A percentile compares a stretch with the other conserved stretches of the same genome.
phyloP scores from a whole-genome alignment of 2,329 filamentous ascomycete genomes.

The Ophiostoma quercus region DNA sequence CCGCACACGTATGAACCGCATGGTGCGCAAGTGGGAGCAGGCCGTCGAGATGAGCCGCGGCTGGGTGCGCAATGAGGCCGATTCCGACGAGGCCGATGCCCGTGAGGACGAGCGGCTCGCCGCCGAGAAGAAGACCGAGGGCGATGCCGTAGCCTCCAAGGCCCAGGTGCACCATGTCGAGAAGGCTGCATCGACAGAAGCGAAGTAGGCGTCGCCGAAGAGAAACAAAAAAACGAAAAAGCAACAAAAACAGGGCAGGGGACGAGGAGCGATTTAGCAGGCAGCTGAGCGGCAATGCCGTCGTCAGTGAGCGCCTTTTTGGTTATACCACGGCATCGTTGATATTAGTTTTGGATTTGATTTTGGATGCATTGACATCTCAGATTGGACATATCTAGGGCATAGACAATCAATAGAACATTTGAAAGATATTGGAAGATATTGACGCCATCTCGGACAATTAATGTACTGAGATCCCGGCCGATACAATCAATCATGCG shows the following conservation, averaged over 20 bases:
- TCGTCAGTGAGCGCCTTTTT: not conserved
- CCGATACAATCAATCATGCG: not conserved
- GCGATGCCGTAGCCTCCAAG: not conserved
- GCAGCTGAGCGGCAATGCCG: not conserved
- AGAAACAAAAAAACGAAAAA: not conserved
- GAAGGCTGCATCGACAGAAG: not conserved
- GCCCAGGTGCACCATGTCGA: slow-evolving; percentile 10
- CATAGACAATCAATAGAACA: not conserved
- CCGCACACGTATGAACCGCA: slow-evolving; percentile 37
- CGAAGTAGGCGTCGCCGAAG: not conserved
- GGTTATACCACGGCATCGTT: not conserved
- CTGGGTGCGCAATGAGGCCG: slow-evolving; percentile 40
- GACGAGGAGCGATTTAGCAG: not conserved
- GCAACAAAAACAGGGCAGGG: not conserved
- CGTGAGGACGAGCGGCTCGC: slow-evolving; percentile 8
- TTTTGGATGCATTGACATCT: not conserved
- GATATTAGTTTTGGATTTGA: not conserved
- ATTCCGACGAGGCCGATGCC: slow-evolving; percentile 18
- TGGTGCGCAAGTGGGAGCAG: slow-evolving; percentile 51
- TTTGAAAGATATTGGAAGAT: not conserved
- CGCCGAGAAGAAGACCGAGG: slow-evolving; percentile 1
- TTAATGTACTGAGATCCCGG: not conserved
- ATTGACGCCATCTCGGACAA: not conserved
- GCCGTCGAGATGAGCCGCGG: slow-evolving; percentile 56
- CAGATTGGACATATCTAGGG: not conserved